These are phyloP conservation scores for Aphanomyces astaci DNA, from an alignment of 352 stramenopile genomes.

Conservation along the genomic window DNA sequence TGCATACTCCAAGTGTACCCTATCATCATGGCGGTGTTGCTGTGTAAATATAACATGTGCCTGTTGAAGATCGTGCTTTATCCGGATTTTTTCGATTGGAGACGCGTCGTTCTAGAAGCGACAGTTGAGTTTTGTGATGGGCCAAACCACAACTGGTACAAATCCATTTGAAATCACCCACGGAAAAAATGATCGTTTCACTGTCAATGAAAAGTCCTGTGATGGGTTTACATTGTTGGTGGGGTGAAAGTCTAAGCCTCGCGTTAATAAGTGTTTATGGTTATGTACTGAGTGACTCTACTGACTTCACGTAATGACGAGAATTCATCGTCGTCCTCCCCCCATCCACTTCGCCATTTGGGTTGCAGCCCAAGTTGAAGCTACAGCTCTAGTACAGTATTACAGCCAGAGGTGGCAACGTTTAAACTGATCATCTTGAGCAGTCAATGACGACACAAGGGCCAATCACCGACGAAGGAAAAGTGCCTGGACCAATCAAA, in stretches of 20 bases:
- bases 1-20: no score
- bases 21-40: no score
- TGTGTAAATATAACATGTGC: no score
- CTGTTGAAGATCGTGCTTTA: neutral
- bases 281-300: no score
- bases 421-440: conserved; percentile 11
- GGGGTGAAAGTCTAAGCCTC: no score
- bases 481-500: neutral
- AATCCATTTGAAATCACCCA: neutral
- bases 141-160: neutral
- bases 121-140: neutral
- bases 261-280: no score
- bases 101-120: neutral
- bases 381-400: conserved; percentile 1
- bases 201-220: no score
- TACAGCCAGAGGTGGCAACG: neutral
- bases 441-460: neutral
- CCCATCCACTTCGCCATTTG: neutral
- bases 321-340: neutral
- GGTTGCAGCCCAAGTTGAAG: conserved; percentile 10
- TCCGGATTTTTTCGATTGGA: neutral
- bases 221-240: no score
- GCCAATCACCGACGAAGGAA: neutral
- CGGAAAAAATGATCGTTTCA: no score
- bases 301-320: neutral